Conservation (phyloP, 148 eudicot genomes). For the Chenopodium suecicum region DNA sequence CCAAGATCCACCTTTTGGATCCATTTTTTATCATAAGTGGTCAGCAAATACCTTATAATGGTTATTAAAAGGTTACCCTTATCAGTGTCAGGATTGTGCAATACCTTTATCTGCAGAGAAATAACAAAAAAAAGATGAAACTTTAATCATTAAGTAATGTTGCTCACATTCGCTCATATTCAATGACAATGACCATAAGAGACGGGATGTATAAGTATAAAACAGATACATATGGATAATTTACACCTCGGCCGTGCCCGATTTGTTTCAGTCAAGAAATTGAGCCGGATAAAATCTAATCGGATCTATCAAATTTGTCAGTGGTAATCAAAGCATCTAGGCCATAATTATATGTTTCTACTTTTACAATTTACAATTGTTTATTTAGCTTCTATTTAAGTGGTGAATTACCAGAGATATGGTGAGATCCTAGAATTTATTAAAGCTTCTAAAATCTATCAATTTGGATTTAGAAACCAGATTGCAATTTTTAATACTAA, state of each 20-base stretch:
- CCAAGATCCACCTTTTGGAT: constrained; percentile 59
- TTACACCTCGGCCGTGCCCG: neutral
- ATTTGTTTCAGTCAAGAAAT: neutral
- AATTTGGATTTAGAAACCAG: neutral
- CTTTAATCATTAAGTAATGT: neutral
- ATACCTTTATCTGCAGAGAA: constrained; percentile 16
- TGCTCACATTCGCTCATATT: neutral
- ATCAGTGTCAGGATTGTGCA: neutral
- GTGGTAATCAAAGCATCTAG: neutral
- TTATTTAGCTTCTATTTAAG: neutral
- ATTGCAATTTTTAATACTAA: neutral
- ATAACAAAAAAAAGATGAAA: neutral
- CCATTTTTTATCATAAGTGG: constrained; percentile 43
- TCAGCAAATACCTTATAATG: constrained; percentile 1
- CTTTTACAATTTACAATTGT: neutral
- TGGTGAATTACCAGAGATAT: neutral
- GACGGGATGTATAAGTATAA: neutral
- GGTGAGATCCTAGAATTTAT: neutral
- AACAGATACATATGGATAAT: neutral
- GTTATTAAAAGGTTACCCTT: neutral
- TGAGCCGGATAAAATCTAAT: neutral
- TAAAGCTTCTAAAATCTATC: neutral
- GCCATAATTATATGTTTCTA: neutral
- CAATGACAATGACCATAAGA: neutral
- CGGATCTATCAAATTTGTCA: neutral